These are phyloP conservation scores for Athelia psychrophila DNA, from an alignment of 1,284 basidiomycete species.

Conservation along the genomic window DNA sequence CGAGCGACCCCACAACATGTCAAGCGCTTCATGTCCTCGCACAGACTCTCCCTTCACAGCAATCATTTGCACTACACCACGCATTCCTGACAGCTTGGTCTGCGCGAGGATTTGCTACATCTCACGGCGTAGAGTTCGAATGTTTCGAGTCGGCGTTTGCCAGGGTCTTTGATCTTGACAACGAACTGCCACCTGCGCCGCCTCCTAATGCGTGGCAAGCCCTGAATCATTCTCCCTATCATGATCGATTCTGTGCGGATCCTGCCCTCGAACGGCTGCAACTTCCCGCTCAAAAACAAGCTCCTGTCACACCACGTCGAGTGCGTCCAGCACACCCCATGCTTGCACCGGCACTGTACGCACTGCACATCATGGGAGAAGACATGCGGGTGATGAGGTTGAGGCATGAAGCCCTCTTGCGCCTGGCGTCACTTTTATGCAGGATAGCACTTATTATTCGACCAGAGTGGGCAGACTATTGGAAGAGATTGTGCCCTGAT, in stretches of 20 bases:
- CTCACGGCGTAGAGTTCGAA: constrained; percentile 51
- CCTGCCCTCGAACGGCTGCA: constrained; percentile 45
- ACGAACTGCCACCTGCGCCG: constrained; percentile 8
- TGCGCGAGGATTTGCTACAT: constrained; percentile 32
- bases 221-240: constrained; percentile 28
- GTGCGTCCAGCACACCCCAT: constrained; percentile 34
- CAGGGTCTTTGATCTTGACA: constrained; percentile 32
- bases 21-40: constrained; percentile 64
- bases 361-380: constrained; percentile 78
- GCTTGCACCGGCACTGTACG: constrained; percentile 56
- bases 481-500: constrained; percentile 73
- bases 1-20: constrained; percentile 49
- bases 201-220: neutral
- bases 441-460: constrained; percentile 64
- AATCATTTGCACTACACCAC: constrained; percentile 54
- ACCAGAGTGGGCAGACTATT: constrained; percentile 86
- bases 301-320: constrained; percentile 19
- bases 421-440: constrained; percentile 64
- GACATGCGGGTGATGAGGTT: constrained; percentile 56
- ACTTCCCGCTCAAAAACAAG: constrained; percentile 30
- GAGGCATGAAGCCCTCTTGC: constrained; percentile 52
- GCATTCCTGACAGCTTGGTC: constrained; percentile 60
- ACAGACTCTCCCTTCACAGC: constrained; percentile 51
- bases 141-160: constrained; percentile 52
- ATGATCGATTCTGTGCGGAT: constrained; percentile 54